Evolutionary conservation across 2,329 filamentous ascomycete genomes (phyloP).

Genomic region (Periconia sp.): DNA sequence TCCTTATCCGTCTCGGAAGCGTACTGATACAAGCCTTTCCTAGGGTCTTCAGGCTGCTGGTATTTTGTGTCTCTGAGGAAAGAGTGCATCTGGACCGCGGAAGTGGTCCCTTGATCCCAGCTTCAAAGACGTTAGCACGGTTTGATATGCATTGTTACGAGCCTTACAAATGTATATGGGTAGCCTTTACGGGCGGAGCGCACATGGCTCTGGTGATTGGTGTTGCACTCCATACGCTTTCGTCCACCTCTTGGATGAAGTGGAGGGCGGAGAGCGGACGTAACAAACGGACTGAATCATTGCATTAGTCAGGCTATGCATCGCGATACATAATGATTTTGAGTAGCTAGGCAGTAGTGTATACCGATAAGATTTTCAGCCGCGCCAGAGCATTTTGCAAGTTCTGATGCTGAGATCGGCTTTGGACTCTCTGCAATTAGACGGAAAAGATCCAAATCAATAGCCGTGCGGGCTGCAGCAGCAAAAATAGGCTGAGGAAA

Average conservation of each 20-base stretch:
- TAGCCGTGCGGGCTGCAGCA: not conserved
- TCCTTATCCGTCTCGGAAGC: constrained; percentile 5
- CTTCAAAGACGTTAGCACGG: not conserved
- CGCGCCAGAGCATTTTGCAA: not conserved
- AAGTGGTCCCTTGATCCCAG: constrained; percentile 1
- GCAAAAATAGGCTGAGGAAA: not conserved
- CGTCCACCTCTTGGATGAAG: not conserved
- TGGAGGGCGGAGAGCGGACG: not conserved
- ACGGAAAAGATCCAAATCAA: not conserved
- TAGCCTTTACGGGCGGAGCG: not conserved
- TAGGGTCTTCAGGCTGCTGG: not conserved
- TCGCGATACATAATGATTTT: too few relatives aligned
- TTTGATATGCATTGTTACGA: not conserved
- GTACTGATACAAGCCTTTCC: constrained; percentile 4
- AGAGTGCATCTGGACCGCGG: not conserved
- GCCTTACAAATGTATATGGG: not conserved
- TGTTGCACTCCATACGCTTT: not conserved
- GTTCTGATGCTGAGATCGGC: not conserved
- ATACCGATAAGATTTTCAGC: not conserved
- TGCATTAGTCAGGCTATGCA: too few relatives aligned
- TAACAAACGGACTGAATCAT: too few relatives aligned
- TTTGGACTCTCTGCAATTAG: not conserved
- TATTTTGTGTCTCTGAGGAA: constrained; percentile 6
- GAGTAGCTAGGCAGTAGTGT: too few relatives aligned
- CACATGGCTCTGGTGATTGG: not conserved